Base-by-base conservation (phyloP, 768 basidiomycete species). In the Leccinum broughii region DNA sequence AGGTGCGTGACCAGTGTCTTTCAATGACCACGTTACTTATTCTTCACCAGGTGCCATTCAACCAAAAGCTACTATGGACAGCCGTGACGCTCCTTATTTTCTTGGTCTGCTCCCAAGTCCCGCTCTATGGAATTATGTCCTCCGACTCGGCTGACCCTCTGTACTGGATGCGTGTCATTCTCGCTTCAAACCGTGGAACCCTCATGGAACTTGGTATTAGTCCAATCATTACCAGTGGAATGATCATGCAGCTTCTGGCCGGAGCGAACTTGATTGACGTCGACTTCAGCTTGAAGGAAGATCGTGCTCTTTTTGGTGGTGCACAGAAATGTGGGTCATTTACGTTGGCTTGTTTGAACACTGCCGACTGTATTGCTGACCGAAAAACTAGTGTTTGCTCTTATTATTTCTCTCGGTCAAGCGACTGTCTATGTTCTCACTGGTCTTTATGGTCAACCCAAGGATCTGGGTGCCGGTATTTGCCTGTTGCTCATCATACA, bases 131-230 rank as follows among this genome's bases (percentile, higher is more conserved):
- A 64, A 98, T 99, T 86, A 96, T 98, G 89, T 97, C 94, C 30
- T 97, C 95, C 61, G 96, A 99, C 83, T 97, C 95, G 66, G 94
- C 94, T 57, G 96, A 99, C 80, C 97, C 97, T 14, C 87, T 99
- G 48, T 98, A 97, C 81, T 98, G 96, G 97, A 95, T 98, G 90
- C 92, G 96, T 77, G 96, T 96, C 80, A 98, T 99, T 78, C 86
- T 99, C 62, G 96, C 97, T 24, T 97, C 94, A 7, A 98, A 98
- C 80, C 86, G 96, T 61, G 97, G 97, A 64, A 98, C 97, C 1
- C 88, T 98, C 62, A 99, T 99, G 97, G 97, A 99, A 77, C 87
- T 99, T 62, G 96, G 97, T 61, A 98, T 98, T 68, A 95, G 88
- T 30, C 97, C 97, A 44, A 97, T 98, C 72, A 86, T 98, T 74